Percentiles rank a stretch among this genome's conserved stretches.
These are phyloP conservation scores for Penicillium nucicola DNA, from an alignment of 495 filamentous ascomycete species.

Conservation along the genomic window DNA sequence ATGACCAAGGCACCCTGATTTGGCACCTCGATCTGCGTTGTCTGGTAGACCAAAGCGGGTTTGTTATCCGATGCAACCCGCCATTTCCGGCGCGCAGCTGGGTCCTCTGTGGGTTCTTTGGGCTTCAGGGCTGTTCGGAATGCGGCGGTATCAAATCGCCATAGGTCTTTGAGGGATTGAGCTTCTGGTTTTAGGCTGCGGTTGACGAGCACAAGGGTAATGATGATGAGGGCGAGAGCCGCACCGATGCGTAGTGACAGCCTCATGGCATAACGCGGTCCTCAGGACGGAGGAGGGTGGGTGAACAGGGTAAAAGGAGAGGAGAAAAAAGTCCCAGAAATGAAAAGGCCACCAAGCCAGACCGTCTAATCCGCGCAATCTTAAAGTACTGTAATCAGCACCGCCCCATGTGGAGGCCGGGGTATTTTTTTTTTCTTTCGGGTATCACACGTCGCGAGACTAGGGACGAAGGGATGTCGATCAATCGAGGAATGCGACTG, in stretches of 20 bases:
- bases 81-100: constrained; percentile 20
- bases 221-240: constrained; percentile 31
- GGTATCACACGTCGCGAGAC: not conserved
- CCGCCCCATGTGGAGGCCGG: constrained; percentile 4
- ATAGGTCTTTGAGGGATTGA: constrained; percentile 23
- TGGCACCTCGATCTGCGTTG: constrained; percentile 34
- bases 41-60: constrained; percentile 20
- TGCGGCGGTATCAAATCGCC: constrained; percentile 28
- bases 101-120: constrained; percentile 10
- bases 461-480: too few relatives aligned
- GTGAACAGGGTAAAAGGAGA: not conserved
- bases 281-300: not conserved
- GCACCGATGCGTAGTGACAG: constrained; percentile 36
- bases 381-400: constrained; percentile 7
- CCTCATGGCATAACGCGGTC: constrained; percentile 42
- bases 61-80: constrained; percentile 14
- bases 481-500: not conserved
- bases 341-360: constrained; percentile 3
- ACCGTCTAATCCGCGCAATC: constrained; percentile 3
- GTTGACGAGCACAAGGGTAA: constrained; percentile 34
- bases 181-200: constrained; percentile 28
- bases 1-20: constrained; percentile 43
- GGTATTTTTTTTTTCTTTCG: not conserved
- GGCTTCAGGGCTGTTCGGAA: constrained; percentile 17
- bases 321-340: not conserved